A percentile compares a stretch with the other conserved stretches of the same genome.
Evolutionary conservation across 768 basidiomycete genomes (phyloP).

Genomic region (Lactifluus pinguis): DNA sequence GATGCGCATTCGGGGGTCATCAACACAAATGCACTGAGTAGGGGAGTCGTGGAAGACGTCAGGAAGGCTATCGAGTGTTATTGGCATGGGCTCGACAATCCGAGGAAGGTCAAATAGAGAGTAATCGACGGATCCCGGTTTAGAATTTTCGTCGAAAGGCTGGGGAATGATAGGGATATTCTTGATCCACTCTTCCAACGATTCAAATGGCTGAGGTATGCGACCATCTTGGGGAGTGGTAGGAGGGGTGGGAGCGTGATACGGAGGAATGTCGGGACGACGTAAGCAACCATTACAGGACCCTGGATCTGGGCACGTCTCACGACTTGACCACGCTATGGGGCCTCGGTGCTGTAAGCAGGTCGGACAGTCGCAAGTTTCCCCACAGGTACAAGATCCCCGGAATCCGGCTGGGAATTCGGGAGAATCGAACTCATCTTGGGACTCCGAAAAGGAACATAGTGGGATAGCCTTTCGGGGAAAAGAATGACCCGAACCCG

Average conservation of each 20-base stretch:
- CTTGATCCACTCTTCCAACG: slow-evolving; percentile 19
- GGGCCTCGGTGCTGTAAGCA: slow-evolving; percentile 18
- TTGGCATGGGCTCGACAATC: slow-evolving; percentile 16
- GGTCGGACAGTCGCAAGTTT: slow-evolving; percentile 13
- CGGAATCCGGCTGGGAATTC: slow-evolving; percentile 11
- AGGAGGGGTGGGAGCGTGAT: slow-evolving; percentile 18
- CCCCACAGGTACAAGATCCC: slow-evolving; percentile 17
- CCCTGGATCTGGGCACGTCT: slow-evolving; percentile 10
- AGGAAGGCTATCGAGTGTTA: slow-evolving; percentile 13
- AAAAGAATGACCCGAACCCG: slow-evolving; percentile 7
- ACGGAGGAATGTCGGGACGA: slow-evolving; percentile 11
- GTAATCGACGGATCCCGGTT: background rate
- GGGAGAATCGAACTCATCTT: slow-evolving; percentile 9
- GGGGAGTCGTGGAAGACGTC: slow-evolving; percentile 26
- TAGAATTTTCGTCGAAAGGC: slow-evolving; percentile 1
- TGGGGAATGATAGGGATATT: slow-evolving; percentile 13
- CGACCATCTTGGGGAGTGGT: slow-evolving; percentile 17
- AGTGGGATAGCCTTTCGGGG: background rate
- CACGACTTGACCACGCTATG: slow-evolving; percentile 13
- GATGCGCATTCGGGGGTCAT: slow-evolving; percentile 2
- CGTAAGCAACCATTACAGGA: slow-evolving; percentile 14
- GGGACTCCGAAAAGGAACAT: slow-evolving; percentile 2
- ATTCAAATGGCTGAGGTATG: slow-evolving; percentile 14
- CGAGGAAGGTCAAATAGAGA: slow-evolving; percentile 2
- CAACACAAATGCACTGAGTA: slow-evolving; percentile 6